Percentiles rank a stretch among this genome's conserved stretches.
Conservation (phyloP, 495 filamentous ascomycete genomes). For the Parathielavia hyrcaniae region DNA sequence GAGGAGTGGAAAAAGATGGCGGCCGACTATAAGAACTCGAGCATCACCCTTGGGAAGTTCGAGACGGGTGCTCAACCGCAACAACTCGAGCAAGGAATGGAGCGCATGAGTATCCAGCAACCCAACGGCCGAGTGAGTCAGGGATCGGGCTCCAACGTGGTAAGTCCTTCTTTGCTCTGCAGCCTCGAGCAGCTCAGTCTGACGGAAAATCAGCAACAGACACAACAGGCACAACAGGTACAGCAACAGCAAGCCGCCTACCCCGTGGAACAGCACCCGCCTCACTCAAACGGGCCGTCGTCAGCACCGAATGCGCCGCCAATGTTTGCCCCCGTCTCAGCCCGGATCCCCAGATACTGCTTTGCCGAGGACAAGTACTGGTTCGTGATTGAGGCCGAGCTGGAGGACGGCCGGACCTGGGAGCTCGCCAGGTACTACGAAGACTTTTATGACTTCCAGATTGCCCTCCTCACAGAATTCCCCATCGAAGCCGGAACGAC, state of each 20-base stretch:
- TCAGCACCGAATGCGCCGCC: constrained; percentile 41
- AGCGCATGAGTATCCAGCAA: constrained; percentile 66
- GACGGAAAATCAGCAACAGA: constrained; percentile 13
- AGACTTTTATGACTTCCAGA: constrained; percentile 99
- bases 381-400: constrained; percentile 88
- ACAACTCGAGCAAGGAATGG: constrained; percentile 63
- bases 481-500: constrained; percentile 86
- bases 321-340: constrained; percentile 55
- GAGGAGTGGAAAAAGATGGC: constrained; percentile 99
- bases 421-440: constrained; percentile 90
- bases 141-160: constrained; percentile 36
- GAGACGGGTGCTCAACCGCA: constrained; percentile 51
- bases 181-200: not conserved
- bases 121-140: constrained; percentile 41
- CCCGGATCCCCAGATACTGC: constrained; percentile 86
- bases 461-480: constrained; percentile 87
- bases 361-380: constrained; percentile 98
- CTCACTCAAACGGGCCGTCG: constrained; percentile 33
- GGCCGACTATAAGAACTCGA: constrained; percentile 97
- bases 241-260: constrained; percentile 28
- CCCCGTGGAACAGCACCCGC: constrained; percentile 20
- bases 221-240: constrained; percentile 25
- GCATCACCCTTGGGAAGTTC: constrained; percentile 89
- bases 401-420: constrained; percentile 90
- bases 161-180: constrained; percentile 27